Percentiles rank a stretch among this genome's conserved stretches.
Conservation (phyloP, 768 basidiomycete genomes). For the Tricholoma terreum region DNA sequence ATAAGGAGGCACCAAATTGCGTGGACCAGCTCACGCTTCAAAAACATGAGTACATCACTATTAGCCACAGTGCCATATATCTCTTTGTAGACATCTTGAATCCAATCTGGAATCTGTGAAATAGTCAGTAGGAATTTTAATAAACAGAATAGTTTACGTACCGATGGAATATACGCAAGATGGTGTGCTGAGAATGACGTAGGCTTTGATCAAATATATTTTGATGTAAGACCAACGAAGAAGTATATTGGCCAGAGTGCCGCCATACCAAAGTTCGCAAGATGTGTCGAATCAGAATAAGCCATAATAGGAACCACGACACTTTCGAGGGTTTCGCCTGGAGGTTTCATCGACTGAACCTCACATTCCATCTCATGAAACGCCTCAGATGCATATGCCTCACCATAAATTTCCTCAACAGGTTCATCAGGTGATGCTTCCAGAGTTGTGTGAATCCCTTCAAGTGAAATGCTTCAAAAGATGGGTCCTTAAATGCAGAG, state of each 20-base stretch:
- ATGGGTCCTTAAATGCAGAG: neutral
- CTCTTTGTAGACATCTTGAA: conserved; percentile 22
- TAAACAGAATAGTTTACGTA: conserved; percentile 11
- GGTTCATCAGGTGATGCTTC: neutral
- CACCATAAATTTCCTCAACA: neutral
- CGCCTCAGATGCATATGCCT: neutral
- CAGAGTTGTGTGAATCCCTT: neutral
- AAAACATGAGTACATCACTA: conserved; percentile 24
- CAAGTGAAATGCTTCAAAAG: neutral
- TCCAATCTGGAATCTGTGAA: conserved; percentile 24
- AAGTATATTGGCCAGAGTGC: conserved; percentile 24
- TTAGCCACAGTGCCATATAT: conserved; percentile 10
- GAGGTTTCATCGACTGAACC: neutral
- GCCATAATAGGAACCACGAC: neutral
- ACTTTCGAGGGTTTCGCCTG: neutral
- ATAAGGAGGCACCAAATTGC: conserved; percentile 24
- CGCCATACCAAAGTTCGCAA: no score
- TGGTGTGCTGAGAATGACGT: neutral
- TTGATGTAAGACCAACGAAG: conserved; percentile 28
- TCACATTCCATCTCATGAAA: neutral
- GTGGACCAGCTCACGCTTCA: conserved; percentile 30
- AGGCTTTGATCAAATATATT: neutral
- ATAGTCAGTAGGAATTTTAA: neutral
- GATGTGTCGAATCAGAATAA: neutral
- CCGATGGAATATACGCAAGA: conserved; percentile 1